Evolutionary conservation across 768 basidiomycete genomes (phyloP), one percentile per base, ranked within the genome.

Genomic region (Mycena olivaceomarginata): DNA sequence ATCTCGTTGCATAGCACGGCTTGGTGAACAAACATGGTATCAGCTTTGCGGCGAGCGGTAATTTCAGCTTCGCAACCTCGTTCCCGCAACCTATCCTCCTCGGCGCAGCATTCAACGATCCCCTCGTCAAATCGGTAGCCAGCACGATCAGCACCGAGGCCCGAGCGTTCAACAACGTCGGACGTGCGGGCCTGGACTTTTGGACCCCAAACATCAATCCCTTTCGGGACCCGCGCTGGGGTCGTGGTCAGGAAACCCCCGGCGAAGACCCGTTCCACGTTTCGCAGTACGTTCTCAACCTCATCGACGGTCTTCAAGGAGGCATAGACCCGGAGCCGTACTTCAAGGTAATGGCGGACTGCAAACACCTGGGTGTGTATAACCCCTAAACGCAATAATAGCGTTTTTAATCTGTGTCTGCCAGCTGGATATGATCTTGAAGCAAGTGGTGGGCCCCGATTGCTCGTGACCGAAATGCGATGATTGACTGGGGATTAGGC

Each of bases 171-270:
- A 91, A 90, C 81, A 92, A 92, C 69, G 85, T 82, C 43, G 89
- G 88, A 18, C 87, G 87, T 12, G 90, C 91, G 8, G 92, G 92
- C 0, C 83, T 92, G 31, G 90, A 91, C 81, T 92, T 87, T 79
- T 92, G 89, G 81, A 91, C 92, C 0, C 92, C 92, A 1, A 92
- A 92, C 75, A 89, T 89, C 81, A 89, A 89, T 74, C 88, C 92
- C 0, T 92, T 92, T 86, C 90, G 89, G 74, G 92, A 92, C 76
- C 91, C 74, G 2, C 63, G 74, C 18, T 75, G 74, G 92, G 92
- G 92, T 8, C 85, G 92, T 60, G 92, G 91, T 2, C 91, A 92
- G 79, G 92, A 92, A 82, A 92, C 92, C 0, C 91, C 91, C 6
- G 92, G 92, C 67, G 92, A 93, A 81, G 92, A 92, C 66, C 87